These are phyloP conservation scores for Plenodomus biglobosus DNA, from an alignment of 2,329 filamentous ascomycete genomes.

Conservation along the genomic window DNA sequence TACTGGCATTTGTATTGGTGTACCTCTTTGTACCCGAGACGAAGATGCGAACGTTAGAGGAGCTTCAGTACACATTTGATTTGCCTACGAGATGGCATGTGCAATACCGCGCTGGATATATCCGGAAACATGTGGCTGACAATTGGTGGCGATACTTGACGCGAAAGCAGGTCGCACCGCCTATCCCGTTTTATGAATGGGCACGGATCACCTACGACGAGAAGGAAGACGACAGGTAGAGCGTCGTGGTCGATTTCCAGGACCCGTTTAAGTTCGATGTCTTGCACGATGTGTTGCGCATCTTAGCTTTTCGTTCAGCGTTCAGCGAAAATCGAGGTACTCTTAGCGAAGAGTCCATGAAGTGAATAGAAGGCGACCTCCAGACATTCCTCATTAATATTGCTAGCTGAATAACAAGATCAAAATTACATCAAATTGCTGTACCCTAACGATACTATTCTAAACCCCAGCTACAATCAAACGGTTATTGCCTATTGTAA, in stretches of 20 bases:
- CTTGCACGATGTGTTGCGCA: too few species aligned
- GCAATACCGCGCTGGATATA: conserved; percentile 16
- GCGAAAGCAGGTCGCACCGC: conserved; percentile 13
- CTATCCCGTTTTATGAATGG: conserved; percentile 23
- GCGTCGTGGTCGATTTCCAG: background rate
- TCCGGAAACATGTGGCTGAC: conserved; percentile 14
- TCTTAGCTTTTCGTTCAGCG: too few species aligned
- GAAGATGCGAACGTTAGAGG: conserved; percentile 24
- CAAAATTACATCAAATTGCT: too few species aligned
- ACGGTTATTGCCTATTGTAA: too few species aligned
- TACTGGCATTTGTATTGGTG: conserved; percentile 30
- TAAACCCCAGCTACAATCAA: too few species aligned
- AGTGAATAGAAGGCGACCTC: too few species aligned
- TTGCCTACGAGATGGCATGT: conserved; percentile 23
- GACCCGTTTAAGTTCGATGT: too few species aligned
- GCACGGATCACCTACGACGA: conserved; percentile 13
- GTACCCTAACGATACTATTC: too few species aligned
- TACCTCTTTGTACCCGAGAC: conserved; percentile 36
- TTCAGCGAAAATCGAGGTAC: too few species aligned
- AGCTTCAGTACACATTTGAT: conserved; percentile 29
- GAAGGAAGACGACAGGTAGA: background rate
- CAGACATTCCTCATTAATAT: too few species aligned
- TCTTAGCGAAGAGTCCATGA: too few species aligned
- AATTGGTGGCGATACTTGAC: conserved; percentile 22
- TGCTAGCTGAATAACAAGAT: too few species aligned